Conservation (phyloP, 2,329 filamentous ascomycete genomes). For the Penicillium freii region DNA sequence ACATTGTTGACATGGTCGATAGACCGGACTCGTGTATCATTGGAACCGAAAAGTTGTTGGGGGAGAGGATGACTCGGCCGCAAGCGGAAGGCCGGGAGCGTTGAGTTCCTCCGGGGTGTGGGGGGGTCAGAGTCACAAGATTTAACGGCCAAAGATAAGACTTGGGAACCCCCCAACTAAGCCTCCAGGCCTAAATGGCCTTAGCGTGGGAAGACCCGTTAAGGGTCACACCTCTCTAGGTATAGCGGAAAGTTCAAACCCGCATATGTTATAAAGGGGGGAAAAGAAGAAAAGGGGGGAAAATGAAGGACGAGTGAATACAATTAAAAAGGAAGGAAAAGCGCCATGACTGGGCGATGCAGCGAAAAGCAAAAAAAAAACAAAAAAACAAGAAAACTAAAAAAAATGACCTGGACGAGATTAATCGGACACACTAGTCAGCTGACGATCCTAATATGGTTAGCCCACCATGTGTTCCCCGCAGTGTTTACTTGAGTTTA, state of each 20-base stretch:
- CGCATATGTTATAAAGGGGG: not conserved
- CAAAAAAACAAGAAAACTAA: not conserved
- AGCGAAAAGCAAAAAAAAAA: not conserved
- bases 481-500: slow-evolving; percentile 13
- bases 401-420: not conserved
- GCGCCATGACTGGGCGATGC: slow-evolving; percentile 3
- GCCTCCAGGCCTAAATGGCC: slow-evolving; percentile 6
- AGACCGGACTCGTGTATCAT: not conserved
- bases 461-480: slow-evolving; percentile 11
- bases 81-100: slow-evolving; percentile 6
- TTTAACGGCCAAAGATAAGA: slow-evolving; percentile 6
- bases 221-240: slow-evolving; percentile 12
- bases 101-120: not conserved
- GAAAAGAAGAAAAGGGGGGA: not conserved
- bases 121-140: slow-evolving; percentile 5
- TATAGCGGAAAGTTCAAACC: slow-evolving; percentile 1
- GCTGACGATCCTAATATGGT: slow-evolving; percentile 9
- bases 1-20: slow-evolving; percentile 3
- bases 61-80: slow-evolving; percentile 2
- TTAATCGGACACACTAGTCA: slow-evolving; percentile 3
- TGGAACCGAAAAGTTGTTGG: not conserved
- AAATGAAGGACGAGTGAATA: not conserved
- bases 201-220: slow-evolving; percentile 25
- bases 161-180: not conserved
- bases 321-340: not conserved